Conservation (phyloP, 106 monocot species). For the Xerophyta viscosa region DNA sequence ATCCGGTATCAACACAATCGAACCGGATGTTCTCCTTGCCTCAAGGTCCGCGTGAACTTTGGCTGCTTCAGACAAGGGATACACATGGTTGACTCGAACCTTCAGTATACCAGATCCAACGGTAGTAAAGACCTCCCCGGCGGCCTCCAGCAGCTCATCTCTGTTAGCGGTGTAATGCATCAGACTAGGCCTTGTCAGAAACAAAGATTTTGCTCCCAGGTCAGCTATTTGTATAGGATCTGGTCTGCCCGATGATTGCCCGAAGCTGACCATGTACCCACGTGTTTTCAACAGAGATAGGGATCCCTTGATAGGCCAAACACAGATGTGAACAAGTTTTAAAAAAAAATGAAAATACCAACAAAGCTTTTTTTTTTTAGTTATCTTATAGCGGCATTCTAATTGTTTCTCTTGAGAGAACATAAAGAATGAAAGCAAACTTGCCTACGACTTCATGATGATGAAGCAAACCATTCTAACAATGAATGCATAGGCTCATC, state of each 20-base stretch:
- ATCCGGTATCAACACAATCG: too few species aligned
- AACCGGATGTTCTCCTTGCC: slow-evolving; percentile 78
- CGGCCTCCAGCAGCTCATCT: slow-evolving; percentile 77
- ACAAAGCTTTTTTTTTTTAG: too few species aligned
- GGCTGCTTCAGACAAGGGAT: slow-evolving; percentile 72
- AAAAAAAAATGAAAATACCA: too few species aligned
- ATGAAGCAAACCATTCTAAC: too few species aligned
- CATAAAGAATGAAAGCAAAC: too few species aligned
- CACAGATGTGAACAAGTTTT: too few species aligned
- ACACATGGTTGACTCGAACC: slow-evolving; percentile 68
- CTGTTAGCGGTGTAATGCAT: slow-evolving; percentile 65
- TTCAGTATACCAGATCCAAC: slow-evolving; percentile 57
- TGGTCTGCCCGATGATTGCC: slow-evolving; percentile 75
- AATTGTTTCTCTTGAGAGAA: too few species aligned
- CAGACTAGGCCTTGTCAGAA: slow-evolving; percentile 65
- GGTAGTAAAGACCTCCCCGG: slow-evolving; percentile 70
- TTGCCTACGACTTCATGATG: too few species aligned
- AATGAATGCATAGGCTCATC: too few species aligned
- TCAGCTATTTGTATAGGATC: slow-evolving; percentile 66
- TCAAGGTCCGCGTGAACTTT: slow-evolving; percentile 77
- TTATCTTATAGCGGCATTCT: too few species aligned
- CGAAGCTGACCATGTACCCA: slow-evolving; percentile 77
- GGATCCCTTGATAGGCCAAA: slow-evolving; percentile 51
- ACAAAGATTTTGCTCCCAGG: slow-evolving; percentile 65
- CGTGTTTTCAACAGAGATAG: slow-evolving; percentile 40